Conservation (phyloP, 352 stramenopile species). For the Detonula confervacea region DNA sequence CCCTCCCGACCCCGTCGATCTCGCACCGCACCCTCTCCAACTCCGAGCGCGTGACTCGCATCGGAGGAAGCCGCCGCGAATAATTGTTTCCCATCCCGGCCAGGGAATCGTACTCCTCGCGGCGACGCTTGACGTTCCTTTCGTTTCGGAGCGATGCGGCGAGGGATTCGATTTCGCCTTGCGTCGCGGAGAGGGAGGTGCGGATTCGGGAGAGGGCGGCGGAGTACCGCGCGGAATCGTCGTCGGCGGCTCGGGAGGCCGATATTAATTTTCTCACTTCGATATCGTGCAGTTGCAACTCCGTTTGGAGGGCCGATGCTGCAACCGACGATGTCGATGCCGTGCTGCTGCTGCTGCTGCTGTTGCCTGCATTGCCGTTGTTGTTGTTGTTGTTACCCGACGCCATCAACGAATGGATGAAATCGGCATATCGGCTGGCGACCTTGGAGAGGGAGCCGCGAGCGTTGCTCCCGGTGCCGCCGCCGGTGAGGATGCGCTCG, state of each 20-base stretch:
- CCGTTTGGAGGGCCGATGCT: conserved; percentile 25
- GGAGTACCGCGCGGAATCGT: conserved; percentile 15
- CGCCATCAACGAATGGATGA: conserved; percentile 11
- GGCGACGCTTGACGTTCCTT: conserved; percentile 7
- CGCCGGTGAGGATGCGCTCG: conserved; percentile 45
- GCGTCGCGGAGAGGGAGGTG: background rate
- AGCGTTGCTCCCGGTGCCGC: conserved; percentile 7
- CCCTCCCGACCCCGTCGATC: conserved; percentile 28
- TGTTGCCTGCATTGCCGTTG: too few species aligned
- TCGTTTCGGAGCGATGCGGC: conserved; percentile 20
- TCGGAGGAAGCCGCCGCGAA: conserved; percentile 9
- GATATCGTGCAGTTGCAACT: conserved; percentile 46
- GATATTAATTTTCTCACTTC: conserved; percentile 50
- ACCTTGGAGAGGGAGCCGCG: conserved; percentile 47
- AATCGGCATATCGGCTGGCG: conserved; percentile 30
- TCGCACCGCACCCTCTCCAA: conserved; percentile 28
- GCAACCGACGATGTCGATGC: background rate
- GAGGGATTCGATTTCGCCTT: conserved; percentile 35
- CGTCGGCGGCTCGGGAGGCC: conserved; percentile 31
- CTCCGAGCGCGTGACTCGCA: conserved; percentile 24
- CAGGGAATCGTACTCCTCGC: conserved; percentile 50
- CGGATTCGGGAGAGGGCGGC: conserved; percentile 22
- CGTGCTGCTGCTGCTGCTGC: too few species aligned
- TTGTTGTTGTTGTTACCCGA: background rate
- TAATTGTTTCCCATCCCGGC: conserved; percentile 36